Base-by-base conservation (phyloP, 2,329 filamentous ascomycete species). In the Apiospora aurea region DNA sequence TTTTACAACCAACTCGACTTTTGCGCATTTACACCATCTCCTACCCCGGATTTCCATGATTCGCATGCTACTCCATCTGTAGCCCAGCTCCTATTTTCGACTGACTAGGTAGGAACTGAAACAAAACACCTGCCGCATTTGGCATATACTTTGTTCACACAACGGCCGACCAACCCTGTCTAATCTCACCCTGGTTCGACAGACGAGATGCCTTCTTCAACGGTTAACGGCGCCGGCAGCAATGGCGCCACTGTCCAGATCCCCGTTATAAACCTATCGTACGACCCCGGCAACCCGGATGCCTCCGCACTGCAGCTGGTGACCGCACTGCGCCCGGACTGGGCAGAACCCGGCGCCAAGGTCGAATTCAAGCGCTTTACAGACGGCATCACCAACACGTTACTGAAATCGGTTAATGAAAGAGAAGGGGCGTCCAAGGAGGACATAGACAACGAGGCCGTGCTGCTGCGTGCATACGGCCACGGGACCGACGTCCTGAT, bases 331-430 rank as follows among this genome's bases (percentile, higher is more conserved):
- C 89, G 92, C 73, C 95, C 95, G 14, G 91, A 97, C 77, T 99
- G 96, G 96, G 88, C 91, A 76, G 87, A 88, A 67, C 85, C 89
- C 47, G 90, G 91, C 75, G 93, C 93, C 72, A 89, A 92, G 61
- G 88, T 99, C 77, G 91, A 96, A 79, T 94, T 98, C 80, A 88
- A 94, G 76, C 92, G 93, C 75, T 99, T 98, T 85, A 99, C 95
- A 51, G 96, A 99, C 79, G 96, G 96, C 80, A 99, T 98, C 84
- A 99, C 96, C 76, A 99, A 99, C 84, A 98, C 95, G 69, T 86
- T 96, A 68, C 87, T 95, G 75, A 95, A 95, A 81, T 91, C 92
- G n/a, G 84, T 93, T 79, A 94, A 94, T 81, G 89, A 87, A 76
- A 87, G 86, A 71, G 87, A 90, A 18, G 92, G 90, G 69, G 83